These are phyloP conservation scores for Mycosarcoma maydis DNA, from an alignment of 1,284 basidiomycete species.

Conservation along the genomic window DNA sequence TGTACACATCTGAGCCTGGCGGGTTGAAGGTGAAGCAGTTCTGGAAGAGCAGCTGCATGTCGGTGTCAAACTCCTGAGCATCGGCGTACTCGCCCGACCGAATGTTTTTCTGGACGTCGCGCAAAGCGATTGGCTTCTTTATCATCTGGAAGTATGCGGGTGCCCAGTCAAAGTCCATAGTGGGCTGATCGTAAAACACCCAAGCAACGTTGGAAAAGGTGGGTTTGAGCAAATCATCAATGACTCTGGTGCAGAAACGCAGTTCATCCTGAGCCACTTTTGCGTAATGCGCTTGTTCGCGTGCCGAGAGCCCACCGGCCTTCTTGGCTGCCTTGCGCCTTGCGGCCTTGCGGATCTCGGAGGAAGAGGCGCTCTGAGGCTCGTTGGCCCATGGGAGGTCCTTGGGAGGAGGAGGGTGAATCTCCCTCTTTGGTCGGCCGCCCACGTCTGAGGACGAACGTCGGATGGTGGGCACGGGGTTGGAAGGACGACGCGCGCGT, in stretches of 20 bases:
- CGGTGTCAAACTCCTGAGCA: constrained; percentile 82
- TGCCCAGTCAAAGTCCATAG: constrained; percentile 78
- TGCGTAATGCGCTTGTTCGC: constrained; percentile 73
- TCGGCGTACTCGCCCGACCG: constrained; percentile 79
- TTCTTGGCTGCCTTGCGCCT: constrained; percentile 49
- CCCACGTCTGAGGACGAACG: constrained; percentile 73
- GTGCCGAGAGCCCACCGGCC: constrained; percentile 43
- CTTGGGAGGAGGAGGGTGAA: constrained; percentile 91
- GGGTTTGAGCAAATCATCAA: constrained; percentile 80
- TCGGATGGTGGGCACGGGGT: constrained; percentile 80
- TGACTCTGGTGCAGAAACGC: constrained; percentile 80
- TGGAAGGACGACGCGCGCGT: constrained; percentile 75
- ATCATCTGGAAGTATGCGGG: constrained; percentile 87
- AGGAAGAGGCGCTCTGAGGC: constrained; percentile 49
- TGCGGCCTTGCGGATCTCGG: constrained; percentile 38
- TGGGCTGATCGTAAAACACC: constrained; percentile 93
- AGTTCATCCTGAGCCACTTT: constrained; percentile 81
- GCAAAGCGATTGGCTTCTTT: constrained; percentile 88
- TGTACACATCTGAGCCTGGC: constrained; percentile 83
- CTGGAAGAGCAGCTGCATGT: constrained; percentile 91
- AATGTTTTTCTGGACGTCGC: constrained; percentile 74
- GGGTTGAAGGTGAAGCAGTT: constrained; percentile 96
- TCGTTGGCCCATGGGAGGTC: constrained; percentile 84
- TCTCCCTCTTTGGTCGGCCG: constrained; percentile 93
- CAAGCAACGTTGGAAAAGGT: constrained; percentile 78